A percentile compares a stretch with the other conserved stretches of the same genome.
Evolutionary conservation across 768 basidiomycete species (phyloP).

Genomic region (Pleurotus djamor): DNA sequence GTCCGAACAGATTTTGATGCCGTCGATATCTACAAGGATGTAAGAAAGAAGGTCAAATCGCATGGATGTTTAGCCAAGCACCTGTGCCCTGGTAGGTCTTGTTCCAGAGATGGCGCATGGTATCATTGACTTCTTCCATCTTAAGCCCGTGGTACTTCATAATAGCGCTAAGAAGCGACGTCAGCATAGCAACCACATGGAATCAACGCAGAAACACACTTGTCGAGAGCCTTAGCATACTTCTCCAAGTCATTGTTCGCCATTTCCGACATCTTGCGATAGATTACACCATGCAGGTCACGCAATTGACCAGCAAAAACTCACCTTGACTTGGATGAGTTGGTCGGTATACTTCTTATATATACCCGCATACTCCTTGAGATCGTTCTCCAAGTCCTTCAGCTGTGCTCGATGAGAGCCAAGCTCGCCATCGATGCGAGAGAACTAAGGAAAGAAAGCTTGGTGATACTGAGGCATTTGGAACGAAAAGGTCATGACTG

Average conservation of each 20-base stretch:
- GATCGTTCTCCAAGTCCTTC: slow-evolving; percentile 62
- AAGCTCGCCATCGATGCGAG: slow-evolving; percentile 83
- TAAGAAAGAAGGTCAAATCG: slow-evolving; percentile 7
- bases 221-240: slow-evolving; percentile 95
- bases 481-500: neutral
- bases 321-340: slow-evolving; percentile 91
- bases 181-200: neutral
- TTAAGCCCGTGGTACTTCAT: slow-evolving; percentile 98
- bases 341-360: slow-evolving; percentile 87
- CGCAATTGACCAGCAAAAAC: slow-evolving; percentile 8
- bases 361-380: slow-evolving; percentile 85
- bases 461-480: neutral
- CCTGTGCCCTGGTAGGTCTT: slow-evolving; percentile 99
- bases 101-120: slow-evolving; percentile 96
- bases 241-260: slow-evolving; percentile 97
- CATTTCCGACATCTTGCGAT: slow-evolving; percentile 90
- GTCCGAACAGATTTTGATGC: slow-evolving; percentile 93
- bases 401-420: slow-evolving; percentile 68
- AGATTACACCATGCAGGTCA: neutral
- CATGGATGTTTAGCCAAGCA: slow-evolving; percentile 27
- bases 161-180: slow-evolving; percentile 67
- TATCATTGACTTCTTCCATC: slow-evolving; percentile 99
- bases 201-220: slow-evolving; percentile 46
- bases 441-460: slow-evolving; percentile 44
- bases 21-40: slow-evolving; percentile 80